These are phyloP conservation scores for Nyctanthes arbortristis DNA, from an alignment of 257 asterid genomes.

Conservation along the genomic window DNA sequence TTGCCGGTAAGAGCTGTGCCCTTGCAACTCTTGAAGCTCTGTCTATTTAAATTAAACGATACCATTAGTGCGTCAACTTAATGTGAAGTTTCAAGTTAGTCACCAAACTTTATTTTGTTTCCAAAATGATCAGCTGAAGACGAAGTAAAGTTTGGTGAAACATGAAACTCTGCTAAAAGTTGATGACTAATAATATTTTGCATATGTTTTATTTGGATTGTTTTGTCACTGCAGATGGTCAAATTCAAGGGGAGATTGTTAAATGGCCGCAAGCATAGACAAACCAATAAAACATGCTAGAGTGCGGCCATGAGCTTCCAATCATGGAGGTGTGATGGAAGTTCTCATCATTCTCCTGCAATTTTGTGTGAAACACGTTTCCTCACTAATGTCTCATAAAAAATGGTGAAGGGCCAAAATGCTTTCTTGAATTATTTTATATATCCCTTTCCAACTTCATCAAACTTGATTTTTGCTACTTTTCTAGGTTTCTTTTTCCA, in stretches of 20 bases:
- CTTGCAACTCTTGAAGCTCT: not conserved
- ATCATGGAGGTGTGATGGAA: not conserved
- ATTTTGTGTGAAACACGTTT: not conserved
- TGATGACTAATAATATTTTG: not conserved
- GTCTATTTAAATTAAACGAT: not conserved
- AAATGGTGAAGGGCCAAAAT: no score
- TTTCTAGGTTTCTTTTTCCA: no score
- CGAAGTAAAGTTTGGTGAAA: not conserved
- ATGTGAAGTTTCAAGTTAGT: not conserved
- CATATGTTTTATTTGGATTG: not conserved
- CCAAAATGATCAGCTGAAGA: not conserved
- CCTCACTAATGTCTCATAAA: not conserved
- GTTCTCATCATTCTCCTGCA: no score
- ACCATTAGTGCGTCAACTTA: not conserved
- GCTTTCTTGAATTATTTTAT: no score
- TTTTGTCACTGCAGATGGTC: conserved; percentile 58
- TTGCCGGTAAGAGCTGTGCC: conserved; percentile 54
- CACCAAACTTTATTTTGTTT: not conserved
- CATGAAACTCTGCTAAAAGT: not conserved
- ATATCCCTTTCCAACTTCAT: no score
- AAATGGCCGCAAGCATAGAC: conserved; percentile 30
- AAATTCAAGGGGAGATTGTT: conserved; percentile 66
- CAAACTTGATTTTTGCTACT: no score
- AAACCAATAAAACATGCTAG: not conserved
- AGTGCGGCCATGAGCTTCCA: not conserved